Conservation (phyloP, 2,329 filamentous ascomycete species). For the Davidsoniella neocaledoniae region DNA sequence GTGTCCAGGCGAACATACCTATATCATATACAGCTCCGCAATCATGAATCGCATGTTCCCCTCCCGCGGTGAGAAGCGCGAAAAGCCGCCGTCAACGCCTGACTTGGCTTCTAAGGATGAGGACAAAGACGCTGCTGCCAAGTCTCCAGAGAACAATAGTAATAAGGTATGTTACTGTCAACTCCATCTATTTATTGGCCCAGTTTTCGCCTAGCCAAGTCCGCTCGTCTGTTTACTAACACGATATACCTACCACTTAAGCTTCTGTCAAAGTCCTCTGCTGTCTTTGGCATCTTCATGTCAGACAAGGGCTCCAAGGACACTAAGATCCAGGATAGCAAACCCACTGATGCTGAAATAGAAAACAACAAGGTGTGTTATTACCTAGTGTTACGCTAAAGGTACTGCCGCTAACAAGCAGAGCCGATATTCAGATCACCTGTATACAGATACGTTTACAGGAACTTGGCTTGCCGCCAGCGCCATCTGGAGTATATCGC, state of each 20-base stretch:
- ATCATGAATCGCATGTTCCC: slow-evolving; percentile 8
- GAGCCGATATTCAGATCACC: slow-evolving; percentile 22
- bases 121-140: slow-evolving; percentile 1
- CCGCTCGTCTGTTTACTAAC: not conserved
- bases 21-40: too few species aligned
- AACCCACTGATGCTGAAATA: slow-evolving; percentile 35
- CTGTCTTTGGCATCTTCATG: slow-evolving; percentile 4
- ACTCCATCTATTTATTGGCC: not conserved
- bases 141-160: slow-evolving; percentile 3
- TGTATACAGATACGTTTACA: slow-evolving; percentile 23
- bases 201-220: not conserved
- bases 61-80: slow-evolving; percentile 8
- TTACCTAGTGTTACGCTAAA: not conserved
- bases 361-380: slow-evolving; percentile 22
- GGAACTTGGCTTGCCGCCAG: slow-evolving; percentile 28
- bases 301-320: slow-evolving; percentile 6
- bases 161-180: slow-evolving; percentile 2
- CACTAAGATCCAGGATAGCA: slow-evolving; percentile 16
- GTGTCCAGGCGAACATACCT: too few species aligned
- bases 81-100: not conserved
- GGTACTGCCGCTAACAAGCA: not conserved
- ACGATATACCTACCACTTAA: not conserved
- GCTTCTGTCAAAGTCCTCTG: slow-evolving; percentile 4
- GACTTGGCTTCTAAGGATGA: not conserved
- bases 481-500: slow-evolving; percentile 39